Evolutionary conservation across 2,329 filamentous ascomycete species (phyloP), one percentile per base, ranked within the genome.

Genomic region (Talaromyces sp.): DNA sequence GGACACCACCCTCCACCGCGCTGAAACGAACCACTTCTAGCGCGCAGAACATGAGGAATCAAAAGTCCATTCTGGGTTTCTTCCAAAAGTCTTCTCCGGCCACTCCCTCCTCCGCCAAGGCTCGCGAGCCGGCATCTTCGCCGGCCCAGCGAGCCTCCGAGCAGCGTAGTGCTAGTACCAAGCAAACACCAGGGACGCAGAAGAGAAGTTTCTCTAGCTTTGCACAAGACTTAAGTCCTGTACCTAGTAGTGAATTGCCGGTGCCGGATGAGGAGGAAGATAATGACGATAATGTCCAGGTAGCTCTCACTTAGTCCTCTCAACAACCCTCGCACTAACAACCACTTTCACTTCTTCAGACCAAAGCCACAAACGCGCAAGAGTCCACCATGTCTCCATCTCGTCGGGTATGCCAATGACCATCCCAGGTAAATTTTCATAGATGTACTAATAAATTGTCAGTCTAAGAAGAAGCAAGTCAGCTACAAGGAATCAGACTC

Each of bases 401-500:
- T 14, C 85, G 91, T 66, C 91, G 91, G 82, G 91, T 91, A 78
- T 57, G 74, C 56, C 10, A 17, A 24, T 3, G 3, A n/a, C n/a
- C 4, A 5, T n/a, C 7, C 2, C 9, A 1, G 3, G 17, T 29
- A 16, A 1, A 4, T 4, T 37, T 5, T 16, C 19, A 9, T 9
- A 39, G 19, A 33, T 27, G 11, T n/a, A 27, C 16, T 22, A 7
- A 20, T 4, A 13, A 45, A 33, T 49, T 59, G 7, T 9, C 20
- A 8, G 11, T 40, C 86, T 80, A 80, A 78, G 11, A 86, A 84
- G 70, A 87, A 86, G 64, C 71, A 79, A 41, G 82, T 74, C 19
- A 74, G 94, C 69, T 97, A 97, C 70, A 87, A 88, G 58, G 92
- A 97, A 66, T 91, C 90, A 1, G 90, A 90, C 40, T 88, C 90